Percentiles rank a stretch among this genome's conserved stretches.
These are phyloP conservation scores for Talaromyces stipitatus DNA, from an alignment of 495 filamentous ascomycete species.

Conservation along the genomic window DNA sequence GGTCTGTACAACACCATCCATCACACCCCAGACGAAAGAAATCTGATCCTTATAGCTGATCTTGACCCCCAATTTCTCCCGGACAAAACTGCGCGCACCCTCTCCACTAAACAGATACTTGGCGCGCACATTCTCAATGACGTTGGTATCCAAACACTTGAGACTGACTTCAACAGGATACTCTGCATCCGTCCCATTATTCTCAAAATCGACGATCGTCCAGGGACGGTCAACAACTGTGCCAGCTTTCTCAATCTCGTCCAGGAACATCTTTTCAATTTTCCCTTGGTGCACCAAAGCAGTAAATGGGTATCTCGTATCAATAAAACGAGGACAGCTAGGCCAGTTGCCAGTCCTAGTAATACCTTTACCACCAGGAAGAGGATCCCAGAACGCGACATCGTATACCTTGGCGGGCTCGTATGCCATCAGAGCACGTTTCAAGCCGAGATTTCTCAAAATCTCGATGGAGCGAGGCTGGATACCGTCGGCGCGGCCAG, in stretches of 20 bases:
- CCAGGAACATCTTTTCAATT: conserved; percentile 58
- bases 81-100: conserved; percentile 55
- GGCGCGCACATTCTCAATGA: conserved; percentile 53
- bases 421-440: conserved; percentile 56
- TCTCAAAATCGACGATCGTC: conserved; percentile 54
- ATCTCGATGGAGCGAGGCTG: conserved; percentile 65
- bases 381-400: conserved; percentile 60
- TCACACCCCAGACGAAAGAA: conserved; percentile 68
- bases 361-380: conserved; percentile 42
- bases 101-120: conserved; percentile 63
- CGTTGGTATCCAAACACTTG: conserved; percentile 65
- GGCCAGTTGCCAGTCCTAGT: conserved; percentile 55
- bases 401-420: conserved; percentile 60
- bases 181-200: conserved; percentile 44
- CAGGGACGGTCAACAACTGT: conserved; percentile 52
- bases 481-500: conserved; percentile 71
- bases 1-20: conserved; percentile 70
- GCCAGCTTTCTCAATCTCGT: conserved; percentile 53
- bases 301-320: conserved; percentile 59
- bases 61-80: conserved; percentile 50
- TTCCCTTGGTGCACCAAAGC: conserved; percentile 58
- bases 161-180: conserved; percentile 64
- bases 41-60: conserved; percentile 59
- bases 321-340: conserved; percentile 57
- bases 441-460: conserved; percentile 57